A percentile compares a stretch with the other conserved stretches of the same genome.
phyloP scores from a whole-genome alignment of 495 filamentous ascomycete genomes.

The Chaetomidium leptoderma region DNA sequence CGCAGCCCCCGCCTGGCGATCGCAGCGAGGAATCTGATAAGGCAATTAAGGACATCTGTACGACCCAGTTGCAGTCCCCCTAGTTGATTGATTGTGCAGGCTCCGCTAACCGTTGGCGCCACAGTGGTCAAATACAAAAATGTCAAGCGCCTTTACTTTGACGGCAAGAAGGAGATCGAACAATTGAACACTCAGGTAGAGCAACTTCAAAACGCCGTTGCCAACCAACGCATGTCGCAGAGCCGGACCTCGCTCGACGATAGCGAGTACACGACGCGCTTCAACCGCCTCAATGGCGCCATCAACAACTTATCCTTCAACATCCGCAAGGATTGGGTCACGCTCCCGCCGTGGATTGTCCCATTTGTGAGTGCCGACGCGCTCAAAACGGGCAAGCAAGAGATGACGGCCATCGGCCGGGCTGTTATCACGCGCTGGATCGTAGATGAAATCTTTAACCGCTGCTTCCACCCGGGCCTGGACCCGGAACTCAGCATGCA shows the following conservation, averaged over 20 bases:
- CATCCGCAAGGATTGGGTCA: conserved; percentile 87
- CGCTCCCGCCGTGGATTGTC: conserved; percentile 72
- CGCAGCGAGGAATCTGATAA: conserved; percentile 51
- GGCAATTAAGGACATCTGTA: conserved; percentile 64
- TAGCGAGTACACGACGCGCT: conserved; percentile 86
- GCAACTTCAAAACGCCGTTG: conserved; percentile 91
- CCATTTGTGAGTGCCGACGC: conserved; percentile 79
- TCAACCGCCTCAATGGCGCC: conserved; percentile 87
- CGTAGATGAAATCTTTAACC: conserved; percentile 84
- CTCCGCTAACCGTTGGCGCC: conserved; percentile 12
- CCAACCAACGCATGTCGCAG: conserved; percentile 89
- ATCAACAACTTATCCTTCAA: conserved; percentile 94
- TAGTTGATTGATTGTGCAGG: background rate
- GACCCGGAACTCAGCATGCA: conserved; percentile 69
- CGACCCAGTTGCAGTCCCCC: conserved; percentile 26
- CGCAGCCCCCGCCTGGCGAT: conserved; percentile 49
- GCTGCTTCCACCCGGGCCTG: conserved; percentile 84
- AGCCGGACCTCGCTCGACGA: conserved; percentile 95
- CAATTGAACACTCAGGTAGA: conserved; percentile 84
- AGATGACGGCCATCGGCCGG: conserved; percentile 95
- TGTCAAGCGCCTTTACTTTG: conserved; percentile 95
- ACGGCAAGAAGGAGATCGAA: conserved; percentile 86
- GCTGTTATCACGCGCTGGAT: conserved; percentile 88
- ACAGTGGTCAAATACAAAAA: conserved; percentile 93
- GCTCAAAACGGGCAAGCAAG: conserved; percentile 74